Conservation (phyloP, 345 rosid species). For the Firmiana major region DNA sequence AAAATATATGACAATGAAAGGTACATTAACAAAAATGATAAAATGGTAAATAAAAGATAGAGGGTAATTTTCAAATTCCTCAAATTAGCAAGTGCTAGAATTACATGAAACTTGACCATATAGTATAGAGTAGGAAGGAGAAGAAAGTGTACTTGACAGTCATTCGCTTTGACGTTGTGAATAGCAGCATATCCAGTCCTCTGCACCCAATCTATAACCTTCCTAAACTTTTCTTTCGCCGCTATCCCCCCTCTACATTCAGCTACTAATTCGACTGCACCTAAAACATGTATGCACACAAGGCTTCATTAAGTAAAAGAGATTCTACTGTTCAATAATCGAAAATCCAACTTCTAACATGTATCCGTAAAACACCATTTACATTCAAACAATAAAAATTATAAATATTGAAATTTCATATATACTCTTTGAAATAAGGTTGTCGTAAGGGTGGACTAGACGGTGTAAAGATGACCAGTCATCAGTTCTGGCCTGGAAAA, state of each 20-base stretch:
- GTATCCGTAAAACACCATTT: background rate
- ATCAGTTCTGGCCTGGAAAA: slow-evolving; percentile 41
- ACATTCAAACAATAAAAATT: background rate
- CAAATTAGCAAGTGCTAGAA: background rate
- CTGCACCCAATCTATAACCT: slow-evolving; percentile 50
- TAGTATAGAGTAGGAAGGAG: background rate
- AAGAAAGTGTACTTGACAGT: slow-evolving; percentile 19
- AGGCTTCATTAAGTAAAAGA: background rate
- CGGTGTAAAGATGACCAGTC: slow-evolving; percentile 36
- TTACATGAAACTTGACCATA: background rate
- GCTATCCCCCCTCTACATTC: slow-evolving; percentile 30
- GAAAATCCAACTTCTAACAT: background rate
- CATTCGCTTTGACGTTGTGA: slow-evolving; percentile 3
- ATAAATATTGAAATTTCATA: background rate
- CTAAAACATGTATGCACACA: slow-evolving; percentile 22
- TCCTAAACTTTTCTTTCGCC: slow-evolving; percentile 36
- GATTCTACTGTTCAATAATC: background rate
- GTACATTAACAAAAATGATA: too few species aligned
- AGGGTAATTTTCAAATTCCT: background rate
- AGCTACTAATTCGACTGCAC: slow-evolving; percentile 27
- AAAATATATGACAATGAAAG: background rate
- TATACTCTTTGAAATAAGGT: slow-evolving; percentile 37
- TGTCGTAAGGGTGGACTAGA: slow-evolving; percentile 32
- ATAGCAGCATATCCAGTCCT: slow-evolving; percentile 22
- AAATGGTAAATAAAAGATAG: background rate